Evolutionary conservation across 2,329 filamentous ascomycete species (phyloP).

Genomic region (Curvularia lunata): DNA sequence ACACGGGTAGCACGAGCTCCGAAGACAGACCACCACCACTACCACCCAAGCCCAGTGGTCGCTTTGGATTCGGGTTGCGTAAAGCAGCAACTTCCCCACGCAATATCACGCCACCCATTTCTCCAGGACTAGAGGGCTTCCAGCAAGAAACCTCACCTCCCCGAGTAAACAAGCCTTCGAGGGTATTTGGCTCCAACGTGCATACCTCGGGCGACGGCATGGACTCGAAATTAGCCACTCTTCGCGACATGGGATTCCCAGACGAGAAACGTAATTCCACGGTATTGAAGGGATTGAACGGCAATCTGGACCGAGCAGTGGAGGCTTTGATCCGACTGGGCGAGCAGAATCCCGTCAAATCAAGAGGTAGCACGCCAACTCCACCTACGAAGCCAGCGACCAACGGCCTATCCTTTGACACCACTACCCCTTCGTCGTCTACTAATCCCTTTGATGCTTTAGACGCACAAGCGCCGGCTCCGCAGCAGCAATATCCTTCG

Average conservation of each 20-base stretch:
- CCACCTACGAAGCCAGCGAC: conserved; percentile 57
- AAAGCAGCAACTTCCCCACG: conserved; percentile 74
- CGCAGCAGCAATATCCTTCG: conserved; percentile 41
- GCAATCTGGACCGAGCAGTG: conserved; percentile 83
- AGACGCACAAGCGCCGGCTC: conserved; percentile 40
- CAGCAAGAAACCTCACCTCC: conserved; percentile 45
- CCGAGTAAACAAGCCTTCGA: conserved; percentile 67
- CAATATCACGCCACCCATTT: conserved; percentile 56
- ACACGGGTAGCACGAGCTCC: conserved; percentile 63
- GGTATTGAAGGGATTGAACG: conserved; percentile 81
- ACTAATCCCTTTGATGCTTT: conserved; percentile 55
- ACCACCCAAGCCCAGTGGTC: conserved; percentile 65
- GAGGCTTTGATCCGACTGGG: conserved; percentile 84
- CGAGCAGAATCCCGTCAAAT: conserved; percentile 56
- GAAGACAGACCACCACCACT: conserved; percentile 64
- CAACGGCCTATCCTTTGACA: conserved; percentile 55
- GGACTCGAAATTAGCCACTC: conserved; percentile 75
- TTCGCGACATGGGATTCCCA: conserved; percentile 90
- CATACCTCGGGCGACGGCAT: conserved; percentile 62
- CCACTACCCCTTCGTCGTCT: conserved; percentile 35
- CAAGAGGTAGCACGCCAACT: conserved; percentile 56
- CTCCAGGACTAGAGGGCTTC: conserved; percentile 43
- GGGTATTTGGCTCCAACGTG: conserved; percentile 72
- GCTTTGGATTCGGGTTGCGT: conserved; percentile 69
- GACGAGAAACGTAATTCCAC: conserved; percentile 82